phyloP scores from a whole-genome alignment of 192 early-diverging fungal genomes.

The Gigaspora rosea region DNA sequence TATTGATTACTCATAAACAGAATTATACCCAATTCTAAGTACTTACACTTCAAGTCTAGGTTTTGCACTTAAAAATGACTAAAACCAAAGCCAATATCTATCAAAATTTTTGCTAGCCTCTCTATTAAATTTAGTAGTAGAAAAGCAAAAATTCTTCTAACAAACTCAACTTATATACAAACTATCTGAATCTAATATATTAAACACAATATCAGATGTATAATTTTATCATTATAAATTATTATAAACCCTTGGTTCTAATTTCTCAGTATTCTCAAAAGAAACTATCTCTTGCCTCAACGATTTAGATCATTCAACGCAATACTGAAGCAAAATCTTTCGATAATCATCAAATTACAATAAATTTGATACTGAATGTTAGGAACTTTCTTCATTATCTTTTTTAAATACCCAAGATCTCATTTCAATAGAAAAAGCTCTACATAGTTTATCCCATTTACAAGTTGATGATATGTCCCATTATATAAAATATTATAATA shows the following conservation, averaged over 20 bases:
- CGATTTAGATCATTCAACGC: neutral
- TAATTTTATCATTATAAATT: too few relatives aligned
- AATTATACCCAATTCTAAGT: too few relatives aligned
- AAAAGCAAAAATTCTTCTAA: too few relatives aligned
- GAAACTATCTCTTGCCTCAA: neutral
- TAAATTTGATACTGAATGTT: neutral
- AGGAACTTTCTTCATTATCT: constrained; percentile 1
- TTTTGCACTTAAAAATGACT: too few relatives aligned
- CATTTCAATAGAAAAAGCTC: neutral
- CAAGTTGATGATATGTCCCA: neutral
- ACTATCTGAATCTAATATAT: too few relatives aligned
- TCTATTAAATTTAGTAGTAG: too few relatives aligned
- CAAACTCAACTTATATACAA: too few relatives aligned
- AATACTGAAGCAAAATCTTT: neutral
- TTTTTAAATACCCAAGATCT: neutral
- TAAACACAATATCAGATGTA: too few relatives aligned
- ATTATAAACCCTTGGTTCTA: neutral
- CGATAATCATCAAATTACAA: neutral
- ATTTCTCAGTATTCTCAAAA: neutral
- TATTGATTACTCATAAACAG: too few relatives aligned
- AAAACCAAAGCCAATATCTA: too few relatives aligned
- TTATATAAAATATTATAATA: neutral
- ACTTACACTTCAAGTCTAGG: too few relatives aligned
- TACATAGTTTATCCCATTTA: neutral
- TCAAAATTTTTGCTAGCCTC: too few relatives aligned